Percentiles rank a stretch among this genome's conserved stretches.
phyloP scores from a whole-genome alignment of 1,284 basidiomycete genomes.

The Anthracocystis walkeri region DNA sequence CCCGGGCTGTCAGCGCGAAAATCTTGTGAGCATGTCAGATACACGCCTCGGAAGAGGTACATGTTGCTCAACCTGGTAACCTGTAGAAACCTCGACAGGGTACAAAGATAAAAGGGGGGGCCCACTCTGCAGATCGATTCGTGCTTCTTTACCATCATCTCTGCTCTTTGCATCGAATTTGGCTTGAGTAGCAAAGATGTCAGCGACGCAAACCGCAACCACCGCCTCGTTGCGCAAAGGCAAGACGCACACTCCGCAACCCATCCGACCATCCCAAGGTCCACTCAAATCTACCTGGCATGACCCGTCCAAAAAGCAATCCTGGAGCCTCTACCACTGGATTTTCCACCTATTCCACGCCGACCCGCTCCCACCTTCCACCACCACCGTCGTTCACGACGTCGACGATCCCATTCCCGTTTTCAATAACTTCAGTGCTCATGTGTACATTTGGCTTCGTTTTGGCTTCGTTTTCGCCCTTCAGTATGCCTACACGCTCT shows the following conservation, averaged over 20 bases:
- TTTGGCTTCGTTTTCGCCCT: constrained; percentile 27
- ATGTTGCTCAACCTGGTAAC: no score
- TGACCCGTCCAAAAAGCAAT: not conserved
- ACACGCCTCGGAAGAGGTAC: no score
- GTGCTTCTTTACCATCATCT: not conserved
- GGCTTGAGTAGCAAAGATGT: not conserved
- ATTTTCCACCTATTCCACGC: constrained; percentile 17
- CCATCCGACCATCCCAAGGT: constrained; percentile 27
- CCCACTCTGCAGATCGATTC: no score
- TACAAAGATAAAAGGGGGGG: no score
- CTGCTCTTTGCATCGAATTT: not conserved
- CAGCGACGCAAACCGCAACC: not conserved
- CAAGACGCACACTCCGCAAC: constrained; percentile 3
- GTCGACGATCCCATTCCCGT: constrained; percentile 30
- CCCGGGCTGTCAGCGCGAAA: no score
- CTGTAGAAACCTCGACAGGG: no score
- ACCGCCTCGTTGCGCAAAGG: not conserved
- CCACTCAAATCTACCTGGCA: constrained; percentile 37
- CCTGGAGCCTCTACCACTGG: constrained; percentile 22
- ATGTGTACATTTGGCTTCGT: constrained; percentile 30
- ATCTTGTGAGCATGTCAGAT: no score
- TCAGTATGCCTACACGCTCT: constrained; percentile 42
- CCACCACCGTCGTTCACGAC: constrained; percentile 14
- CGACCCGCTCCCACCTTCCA: constrained; percentile 24
- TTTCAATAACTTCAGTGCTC: constrained; percentile 29